A percentile compares a stretch with the other conserved stretches of the same genome.
Evolutionary conservation across 2,329 filamentous ascomycete species (phyloP).

Genomic region (Pestalotiopsis sp.): DNA sequence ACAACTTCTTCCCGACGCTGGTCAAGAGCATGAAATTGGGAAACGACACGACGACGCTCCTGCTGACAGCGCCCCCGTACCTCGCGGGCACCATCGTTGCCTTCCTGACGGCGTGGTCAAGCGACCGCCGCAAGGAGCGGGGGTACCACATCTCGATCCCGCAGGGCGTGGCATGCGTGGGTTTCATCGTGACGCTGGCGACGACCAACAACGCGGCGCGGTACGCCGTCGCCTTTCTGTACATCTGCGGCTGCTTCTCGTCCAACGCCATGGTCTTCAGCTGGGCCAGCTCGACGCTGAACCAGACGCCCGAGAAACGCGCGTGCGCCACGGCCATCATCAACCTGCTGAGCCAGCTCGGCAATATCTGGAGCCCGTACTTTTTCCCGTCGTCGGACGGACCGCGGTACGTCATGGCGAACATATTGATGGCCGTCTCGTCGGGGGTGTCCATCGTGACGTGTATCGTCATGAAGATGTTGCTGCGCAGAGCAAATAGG

Average conservation of each 20-base stretch:
- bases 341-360: constrained; percentile 39
- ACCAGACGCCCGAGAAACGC: constrained; percentile 49
- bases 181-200: constrained; percentile 26
- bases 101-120: constrained; percentile 7
- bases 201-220: constrained; percentile 40
- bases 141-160: constrained; percentile 8
- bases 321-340: constrained; percentile 34
- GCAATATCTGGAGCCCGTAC: constrained; percentile 43
- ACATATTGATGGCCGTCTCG: constrained; percentile 22
- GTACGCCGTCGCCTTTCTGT: constrained; percentile 44
- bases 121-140: constrained; percentile 12
- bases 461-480: background rate
- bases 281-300: constrained; percentile 45
- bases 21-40: constrained; percentile 12
- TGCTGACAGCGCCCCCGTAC: constrained; percentile 11
- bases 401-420: constrained; percentile 32
- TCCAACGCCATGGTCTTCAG: constrained; percentile 49
- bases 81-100: constrained; percentile 2
- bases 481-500: background rate
- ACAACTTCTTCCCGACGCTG: constrained; percentile 39
- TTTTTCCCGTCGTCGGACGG: constrained; percentile 35
- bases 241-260: constrained; percentile 42
- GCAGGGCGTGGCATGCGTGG: constrained; percentile 3
- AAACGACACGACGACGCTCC: constrained; percentile 8
- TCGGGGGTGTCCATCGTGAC: background rate